These are phyloP conservation scores for Chaetomium sp. DNA, from an alignment of 2,329 filamentous ascomycete species.

Conservation along the genomic window DNA sequence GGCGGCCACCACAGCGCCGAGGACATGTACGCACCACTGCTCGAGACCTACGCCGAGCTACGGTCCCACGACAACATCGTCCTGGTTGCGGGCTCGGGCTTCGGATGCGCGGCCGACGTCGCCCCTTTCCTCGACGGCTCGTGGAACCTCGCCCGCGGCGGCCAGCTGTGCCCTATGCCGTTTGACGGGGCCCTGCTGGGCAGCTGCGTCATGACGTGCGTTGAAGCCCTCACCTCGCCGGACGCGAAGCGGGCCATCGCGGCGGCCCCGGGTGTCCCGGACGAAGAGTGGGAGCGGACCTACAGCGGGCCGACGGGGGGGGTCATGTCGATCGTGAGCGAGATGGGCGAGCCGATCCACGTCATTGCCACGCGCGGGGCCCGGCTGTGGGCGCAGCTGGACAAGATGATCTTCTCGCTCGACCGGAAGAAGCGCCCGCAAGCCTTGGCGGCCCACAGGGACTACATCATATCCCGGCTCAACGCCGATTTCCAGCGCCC, in stretches of 20 bases:
- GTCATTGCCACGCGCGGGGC: conserved; percentile 95
- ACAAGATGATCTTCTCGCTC: conserved; percentile 79
- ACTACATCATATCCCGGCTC: conserved; percentile 87
- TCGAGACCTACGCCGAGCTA: conserved; percentile 83
- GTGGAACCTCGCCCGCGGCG: conserved; percentile 76
- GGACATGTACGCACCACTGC: conserved; percentile 84
- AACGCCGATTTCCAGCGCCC: conserved; percentile 94
- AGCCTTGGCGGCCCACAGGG: conserved; percentile 77
- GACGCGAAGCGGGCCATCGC: conserved; percentile 83
- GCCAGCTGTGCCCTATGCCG: conserved; percentile 68
- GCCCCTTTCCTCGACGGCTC: conserved; percentile 83
- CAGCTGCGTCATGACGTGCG: conserved; percentile 86
- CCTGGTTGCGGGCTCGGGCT: conserved; percentile 80
- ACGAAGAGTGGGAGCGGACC: conserved; percentile 79
- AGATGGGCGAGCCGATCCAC: conserved; percentile 99
- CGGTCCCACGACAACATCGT: conserved; percentile 77
- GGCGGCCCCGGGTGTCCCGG: conserved; percentile 72
- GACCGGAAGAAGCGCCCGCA: conserved; percentile 86
- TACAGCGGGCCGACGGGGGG: conserved; percentile 79
- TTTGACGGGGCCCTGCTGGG: conserved; percentile 86
- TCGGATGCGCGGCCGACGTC: conserved; percentile 79
- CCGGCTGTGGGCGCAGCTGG: conserved; percentile 95
- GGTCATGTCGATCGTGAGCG: conserved; percentile 89
- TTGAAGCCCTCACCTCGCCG: conserved; percentile 79
- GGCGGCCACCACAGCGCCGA: conserved; percentile 91